Conservation (phyloP, 306 rosid genomes). For the Betula pendula region DNA sequence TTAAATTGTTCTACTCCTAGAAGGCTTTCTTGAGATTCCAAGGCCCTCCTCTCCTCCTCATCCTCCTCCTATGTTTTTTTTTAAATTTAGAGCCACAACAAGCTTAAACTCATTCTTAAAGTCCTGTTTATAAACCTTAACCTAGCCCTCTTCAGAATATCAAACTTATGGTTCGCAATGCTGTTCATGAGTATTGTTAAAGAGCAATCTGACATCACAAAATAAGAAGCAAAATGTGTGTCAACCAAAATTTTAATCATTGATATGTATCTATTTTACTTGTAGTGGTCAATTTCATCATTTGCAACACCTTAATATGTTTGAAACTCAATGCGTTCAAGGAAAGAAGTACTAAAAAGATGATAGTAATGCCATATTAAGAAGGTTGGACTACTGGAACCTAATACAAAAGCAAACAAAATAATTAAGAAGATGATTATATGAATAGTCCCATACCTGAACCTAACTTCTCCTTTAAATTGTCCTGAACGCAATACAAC, state of each 20-base stretch:
- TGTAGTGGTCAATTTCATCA: not conserved
- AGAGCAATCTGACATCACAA: not conserved
- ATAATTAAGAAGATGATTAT: slow-evolving; percentile 22
- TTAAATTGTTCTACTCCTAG: not conserved
- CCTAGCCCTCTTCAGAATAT: not conserved
- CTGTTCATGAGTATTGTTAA: not conserved
- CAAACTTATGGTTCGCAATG: not conserved
- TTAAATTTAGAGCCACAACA: not conserved
- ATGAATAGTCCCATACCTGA: slow-evolving; percentile 62
- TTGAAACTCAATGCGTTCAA: not conserved
- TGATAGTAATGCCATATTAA: not conserved
- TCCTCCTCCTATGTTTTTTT: not conserved
- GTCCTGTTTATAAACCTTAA: not conserved
- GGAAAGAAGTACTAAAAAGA: not conserved
- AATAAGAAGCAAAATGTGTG: not conserved
- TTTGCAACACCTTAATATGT: not conserved
- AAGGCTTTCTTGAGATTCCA: slow-evolving; percentile 3
- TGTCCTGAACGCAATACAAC: slow-evolving; percentile 71
- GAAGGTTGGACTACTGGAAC: slow-evolving; percentile 11
- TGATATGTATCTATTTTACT: not conserved
- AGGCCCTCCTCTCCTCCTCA: not conserved
- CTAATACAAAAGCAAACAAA: not conserved
- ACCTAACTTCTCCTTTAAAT: slow-evolving; percentile 80
- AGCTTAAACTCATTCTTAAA: not conserved
- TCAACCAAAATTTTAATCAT: not conserved